Evolutionary conservation across 2,329 filamentous ascomycete species (phyloP).

Genomic region (Sporothrix schenckii): DNA sequence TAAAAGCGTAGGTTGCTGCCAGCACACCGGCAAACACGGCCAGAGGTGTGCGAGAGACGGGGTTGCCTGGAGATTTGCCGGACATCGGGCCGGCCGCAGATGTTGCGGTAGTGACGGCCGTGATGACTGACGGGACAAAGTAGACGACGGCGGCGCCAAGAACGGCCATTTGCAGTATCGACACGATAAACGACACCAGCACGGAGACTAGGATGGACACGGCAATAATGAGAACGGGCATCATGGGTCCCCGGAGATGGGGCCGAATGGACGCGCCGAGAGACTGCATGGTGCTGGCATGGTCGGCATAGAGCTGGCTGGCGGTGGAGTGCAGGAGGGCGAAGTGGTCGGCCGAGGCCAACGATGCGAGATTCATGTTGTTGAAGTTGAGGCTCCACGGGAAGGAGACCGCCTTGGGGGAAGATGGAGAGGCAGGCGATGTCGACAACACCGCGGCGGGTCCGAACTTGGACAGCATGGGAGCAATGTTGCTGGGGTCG

Average conservation of each 20-base stretch:
- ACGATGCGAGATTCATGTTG: neutral
- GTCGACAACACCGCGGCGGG: neutral
- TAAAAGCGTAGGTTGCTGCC: slow-evolving; percentile 20
- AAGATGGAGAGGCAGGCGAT: neutral
- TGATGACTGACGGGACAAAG: slow-evolving; percentile 21
- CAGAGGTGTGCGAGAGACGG: neutral
- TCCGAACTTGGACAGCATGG: neutral
- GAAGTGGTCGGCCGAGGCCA: slow-evolving; percentile 1
- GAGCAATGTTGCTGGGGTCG: slow-evolving; percentile 11
- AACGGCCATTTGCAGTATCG: slow-evolving; percentile 16
- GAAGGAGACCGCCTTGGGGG: neutral
- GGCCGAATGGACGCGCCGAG: slow-evolving; percentile 12
- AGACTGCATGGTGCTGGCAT: slow-evolving; percentile 5
- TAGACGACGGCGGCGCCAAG: slow-evolving; percentile 16
- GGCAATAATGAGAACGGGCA: slow-evolving; percentile 21
- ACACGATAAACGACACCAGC: slow-evolving; percentile 24
- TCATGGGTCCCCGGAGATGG: slow-evolving; percentile 25
- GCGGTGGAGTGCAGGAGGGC: slow-evolving; percentile 21
- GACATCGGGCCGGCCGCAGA: neutral
- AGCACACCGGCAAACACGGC: slow-evolving; percentile 22
- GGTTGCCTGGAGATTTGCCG: neutral
- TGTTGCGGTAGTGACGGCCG: neutral
- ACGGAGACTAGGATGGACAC: slow-evolving; percentile 12
- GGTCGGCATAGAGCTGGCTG: slow-evolving; percentile 8
- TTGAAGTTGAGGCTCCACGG: neutral